Percentiles rank a stretch among this genome's conserved stretches.
These are phyloP conservation scores for Leptodermis oblonga DNA, from an alignment of 257 asterid genomes.

Conservation along the genomic window DNA sequence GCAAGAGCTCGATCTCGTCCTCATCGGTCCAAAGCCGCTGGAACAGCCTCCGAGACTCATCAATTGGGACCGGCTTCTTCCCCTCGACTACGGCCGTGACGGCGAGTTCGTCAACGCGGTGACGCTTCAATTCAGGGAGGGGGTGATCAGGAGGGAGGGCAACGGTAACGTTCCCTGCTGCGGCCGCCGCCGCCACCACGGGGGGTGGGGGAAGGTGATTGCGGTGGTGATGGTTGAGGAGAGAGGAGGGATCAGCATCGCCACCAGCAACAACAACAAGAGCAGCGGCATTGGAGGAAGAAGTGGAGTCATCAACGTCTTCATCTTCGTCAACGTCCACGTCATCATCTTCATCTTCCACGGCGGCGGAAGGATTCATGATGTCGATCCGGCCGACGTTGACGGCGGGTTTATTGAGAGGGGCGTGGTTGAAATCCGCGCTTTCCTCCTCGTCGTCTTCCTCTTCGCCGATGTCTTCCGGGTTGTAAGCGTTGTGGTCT, in stretches of 20 bases:
- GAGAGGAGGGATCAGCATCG: constrained; percentile 2
- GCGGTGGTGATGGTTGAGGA: constrained; percentile 4
- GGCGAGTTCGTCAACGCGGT: constrained; percentile 21
- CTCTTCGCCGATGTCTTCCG: constrained; percentile 30
- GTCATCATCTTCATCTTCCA: constrained; percentile 41
- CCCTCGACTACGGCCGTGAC: constrained; percentile 20
- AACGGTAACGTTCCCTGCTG: constrained; percentile 46
- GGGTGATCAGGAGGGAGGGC: constrained; percentile 37
- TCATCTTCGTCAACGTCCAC: constrained; percentile 44
- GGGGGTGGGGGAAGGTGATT: constrained; percentile 27
- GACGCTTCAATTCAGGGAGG: constrained; percentile 13
- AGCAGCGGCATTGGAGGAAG: constrained; percentile 46
- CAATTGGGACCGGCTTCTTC: constrained; percentile 58
- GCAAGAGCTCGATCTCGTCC: constrained; percentile 87
- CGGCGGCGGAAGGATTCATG: constrained; percentile 36
- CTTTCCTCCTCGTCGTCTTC: constrained; percentile 30
- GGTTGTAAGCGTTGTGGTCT: constrained; percentile 23
- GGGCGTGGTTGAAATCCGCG: constrained; percentile 16
- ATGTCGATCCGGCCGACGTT: constrained; percentile 3
- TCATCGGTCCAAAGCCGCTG: constrained; percentile 96
- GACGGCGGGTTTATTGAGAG: constrained; percentile 24
- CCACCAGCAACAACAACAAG: constrained; percentile 31
- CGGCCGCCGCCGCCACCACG: constrained; percentile 22
- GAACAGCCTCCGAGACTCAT: constrained; percentile 76
- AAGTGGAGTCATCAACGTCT: constrained; percentile 64